Conservation (phyloP, 768 basidiomycete species). For the Tylopilus sp. region DNA sequence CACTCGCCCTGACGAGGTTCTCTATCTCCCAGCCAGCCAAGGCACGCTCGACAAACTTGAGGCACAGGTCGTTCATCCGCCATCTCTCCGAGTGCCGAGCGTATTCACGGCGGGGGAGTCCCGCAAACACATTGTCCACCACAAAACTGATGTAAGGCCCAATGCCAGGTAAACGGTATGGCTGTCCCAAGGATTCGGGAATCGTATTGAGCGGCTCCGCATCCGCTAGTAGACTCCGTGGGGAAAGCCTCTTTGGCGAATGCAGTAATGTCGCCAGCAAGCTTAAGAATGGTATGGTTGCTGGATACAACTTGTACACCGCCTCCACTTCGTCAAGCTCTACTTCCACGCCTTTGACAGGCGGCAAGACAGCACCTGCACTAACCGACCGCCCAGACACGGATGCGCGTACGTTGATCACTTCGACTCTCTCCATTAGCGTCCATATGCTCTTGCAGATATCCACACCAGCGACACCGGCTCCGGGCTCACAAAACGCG, state of each 20-base stretch:
- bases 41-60: constrained; percentile 82
- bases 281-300: constrained; percentile 84
- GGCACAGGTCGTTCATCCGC: constrained; percentile 80
- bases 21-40: constrained; percentile 82
- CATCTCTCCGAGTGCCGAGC: constrained; percentile 73
- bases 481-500: constrained; percentile 81
- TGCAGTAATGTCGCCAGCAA: constrained; percentile 83
- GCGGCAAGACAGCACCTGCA: constrained; percentile 39
- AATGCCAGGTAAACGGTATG: constrained; percentile 77
- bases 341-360: constrained; percentile 76
- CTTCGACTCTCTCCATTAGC: constrained; percentile 79
- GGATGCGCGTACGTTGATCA: constrained; percentile 66
- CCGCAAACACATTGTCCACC: constrained; percentile 83
- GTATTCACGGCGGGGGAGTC: constrained; percentile 73
- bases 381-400: constrained; percentile 26
- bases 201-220: constrained; percentile 67
- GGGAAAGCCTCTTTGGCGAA: constrained; percentile 67
- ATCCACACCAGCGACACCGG: constrained; percentile 67
- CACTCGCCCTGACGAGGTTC: constrained; percentile 54
- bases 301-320: constrained; percentile 73
- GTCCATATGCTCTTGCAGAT: constrained; percentile 82
- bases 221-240: constrained; percentile 57
- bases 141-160: constrained; percentile 84
- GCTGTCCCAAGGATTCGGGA: constrained; percentile 76
- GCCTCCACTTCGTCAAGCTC: constrained; percentile 89